These are phyloP conservation scores for Dictyostelium firmibasis DNA, from an alignment of 78 protist species.

Conservation along the genomic window DNA sequence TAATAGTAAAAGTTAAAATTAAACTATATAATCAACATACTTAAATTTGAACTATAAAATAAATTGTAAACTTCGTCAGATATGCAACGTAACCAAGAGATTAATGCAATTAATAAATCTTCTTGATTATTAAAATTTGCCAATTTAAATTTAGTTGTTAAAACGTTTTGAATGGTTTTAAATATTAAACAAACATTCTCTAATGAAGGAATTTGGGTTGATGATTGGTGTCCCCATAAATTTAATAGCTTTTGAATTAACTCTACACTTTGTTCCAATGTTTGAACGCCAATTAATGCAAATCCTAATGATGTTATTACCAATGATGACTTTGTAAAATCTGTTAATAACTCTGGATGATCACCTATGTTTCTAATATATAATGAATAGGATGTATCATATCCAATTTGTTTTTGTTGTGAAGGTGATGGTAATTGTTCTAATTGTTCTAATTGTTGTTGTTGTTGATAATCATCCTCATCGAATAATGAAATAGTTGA, in stretches of 20 bases:
- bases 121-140: conserved; percentile 5
- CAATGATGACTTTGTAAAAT: conserved; percentile 33
- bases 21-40: too few relatives aligned
- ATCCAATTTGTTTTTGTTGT: neutral
- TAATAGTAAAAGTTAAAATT: too few relatives aligned
- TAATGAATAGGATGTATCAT: conserved; percentile 10
- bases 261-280: conserved; percentile 43
- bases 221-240: conserved; percentile 30
- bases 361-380: conserved; percentile 18
- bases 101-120: conserved; percentile 6
- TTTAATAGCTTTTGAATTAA: conserved; percentile 1
- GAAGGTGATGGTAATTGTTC: neutral
- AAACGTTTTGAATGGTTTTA: conserved; percentile 46
- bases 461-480: neutral
- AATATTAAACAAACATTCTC: conserved; percentile 20
- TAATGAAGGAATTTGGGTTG: conserved; percentile 12
- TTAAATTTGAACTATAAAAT: conserved; percentile 39
- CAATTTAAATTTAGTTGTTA: conserved; percentile 20
- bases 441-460: neutral
- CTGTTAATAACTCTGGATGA: conserved; percentile 18
- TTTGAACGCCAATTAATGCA: conserved; percentile 61
- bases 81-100: conserved; percentile 26
- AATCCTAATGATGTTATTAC: conserved; percentile 44
- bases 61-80: conserved; percentile 28
- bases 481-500: conserved; percentile 24